A percentile compares a stretch with the other conserved stretches of the same genome.
These are phyloP conservation scores for Aspergillus sp. DNA, from an alignment of 2,329 filamentous ascomycete species.

Conservation along the genomic window DNA sequence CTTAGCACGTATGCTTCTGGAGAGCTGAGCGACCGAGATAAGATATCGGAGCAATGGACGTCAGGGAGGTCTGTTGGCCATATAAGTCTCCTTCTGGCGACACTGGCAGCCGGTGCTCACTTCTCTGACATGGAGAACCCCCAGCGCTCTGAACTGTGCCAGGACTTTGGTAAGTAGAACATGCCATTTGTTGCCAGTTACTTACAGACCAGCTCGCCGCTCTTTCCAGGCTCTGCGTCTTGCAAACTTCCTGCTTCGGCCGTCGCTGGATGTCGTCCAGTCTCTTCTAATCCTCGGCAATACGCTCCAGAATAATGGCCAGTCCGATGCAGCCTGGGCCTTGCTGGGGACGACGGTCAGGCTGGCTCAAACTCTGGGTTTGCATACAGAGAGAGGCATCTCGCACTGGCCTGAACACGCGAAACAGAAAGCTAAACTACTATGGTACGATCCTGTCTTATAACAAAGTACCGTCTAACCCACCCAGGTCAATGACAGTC, in stretches of 20 bases:
- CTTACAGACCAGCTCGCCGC: constrained; percentile 21
- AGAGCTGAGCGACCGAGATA: constrained; percentile 19
- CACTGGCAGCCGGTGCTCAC: constrained; percentile 30
- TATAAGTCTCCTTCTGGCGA: constrained; percentile 30
- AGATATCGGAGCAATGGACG: constrained; percentile 24
- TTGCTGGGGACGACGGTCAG: constrained; percentile 32
- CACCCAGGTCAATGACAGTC: constrained; percentile 31
- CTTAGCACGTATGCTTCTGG: constrained; percentile 26
- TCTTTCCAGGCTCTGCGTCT: constrained; percentile 54
- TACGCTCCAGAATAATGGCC: constrained; percentile 36
- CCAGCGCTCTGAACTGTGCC: constrained; percentile 24
- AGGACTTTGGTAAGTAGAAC: constrained; percentile 25
- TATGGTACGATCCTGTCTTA: constrained; percentile 20
- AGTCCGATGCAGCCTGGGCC: constrained; percentile 34
- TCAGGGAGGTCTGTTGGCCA: constrained; percentile 26
- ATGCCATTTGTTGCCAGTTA: too few species aligned
- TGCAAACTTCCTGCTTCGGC: constrained; percentile 58
- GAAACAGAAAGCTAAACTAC: constrained; percentile 20
- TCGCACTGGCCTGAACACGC: constrained; percentile 25
- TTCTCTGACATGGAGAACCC: constrained; percentile 30
- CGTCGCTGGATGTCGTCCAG: constrained; percentile 56
- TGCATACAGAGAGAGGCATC: constrained; percentile 39
- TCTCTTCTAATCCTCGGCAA: constrained; percentile 57
- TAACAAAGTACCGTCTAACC: not conserved
- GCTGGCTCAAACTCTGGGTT: constrained; percentile 33